Evolutionary conservation across 139 green algal genomes (phyloP), one percentile per base, ranked within the genome.

Genomic region (Coelastrella sp.): DNA sequence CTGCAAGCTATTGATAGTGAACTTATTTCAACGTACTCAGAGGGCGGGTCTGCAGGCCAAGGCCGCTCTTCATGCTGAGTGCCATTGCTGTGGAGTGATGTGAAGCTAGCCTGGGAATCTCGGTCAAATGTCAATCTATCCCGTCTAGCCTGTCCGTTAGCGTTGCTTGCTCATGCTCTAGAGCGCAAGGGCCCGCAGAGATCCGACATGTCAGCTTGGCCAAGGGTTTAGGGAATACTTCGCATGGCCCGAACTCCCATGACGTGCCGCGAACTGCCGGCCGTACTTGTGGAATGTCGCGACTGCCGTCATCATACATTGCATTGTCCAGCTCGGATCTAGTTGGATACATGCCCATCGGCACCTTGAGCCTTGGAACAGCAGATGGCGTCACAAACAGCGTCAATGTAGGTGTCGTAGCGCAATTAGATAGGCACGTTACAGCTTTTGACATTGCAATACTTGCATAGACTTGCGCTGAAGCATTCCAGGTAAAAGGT

Each of bases 1-100:
- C 2, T 57, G 48, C 17, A 57, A 15, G n/a, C n/a, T n/a, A 57
- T 57, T 15, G 17, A 57, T 23, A 57, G 13, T 11, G 13, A 57
- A 15, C 13, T 57, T 11, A 57, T 57, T 23, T 57, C 13, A 32
- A 64, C 53, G 53, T 27, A 64, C 53, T 64, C 53, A 64, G 21
- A 32, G 53, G 53, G 53, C 53, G 53, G 30, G 53, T 43, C 34
- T 43, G 64, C 64, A 73, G 64, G 64, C 64, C 64, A 41, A 73
- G 32, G 64, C 64, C 35, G 64, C 64, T 73, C 64, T 73, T 73
- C 64, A 73, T 73, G 32, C 34, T 48, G 64, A 73, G 64, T 41
- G 64, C 64, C 64, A 73, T 73, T 41, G 64, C 43, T 19, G 19
- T 64, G 53, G 53, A 32, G 11, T 64, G 45, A n/a, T 32, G 2